phyloP scores from a whole-genome alignment of 306 rosid species.

The Rosa multiflora region DNA sequence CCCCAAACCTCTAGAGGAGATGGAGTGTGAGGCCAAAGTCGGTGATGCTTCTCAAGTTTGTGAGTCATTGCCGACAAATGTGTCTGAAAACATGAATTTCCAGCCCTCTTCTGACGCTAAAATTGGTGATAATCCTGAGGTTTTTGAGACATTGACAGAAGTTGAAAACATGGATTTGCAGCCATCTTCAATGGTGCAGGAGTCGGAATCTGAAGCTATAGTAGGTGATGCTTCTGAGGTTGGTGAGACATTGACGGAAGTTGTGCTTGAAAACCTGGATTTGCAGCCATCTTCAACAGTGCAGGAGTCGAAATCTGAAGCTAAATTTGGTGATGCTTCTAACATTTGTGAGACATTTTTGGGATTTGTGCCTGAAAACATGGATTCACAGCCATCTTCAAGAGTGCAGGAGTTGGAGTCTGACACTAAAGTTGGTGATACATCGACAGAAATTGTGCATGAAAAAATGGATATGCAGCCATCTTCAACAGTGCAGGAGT shows the following conservation, averaged over 20 bases:
- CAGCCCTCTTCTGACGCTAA: not conserved
- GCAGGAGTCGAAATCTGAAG: slow-evolving; percentile 1
- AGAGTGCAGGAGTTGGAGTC: not conserved
- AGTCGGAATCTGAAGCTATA: slow-evolving; percentile 10
- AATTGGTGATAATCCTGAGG: not conserved
- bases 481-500: not conserved
- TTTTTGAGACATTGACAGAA: slow-evolving; percentile 16
- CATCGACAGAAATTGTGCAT: not conserved
- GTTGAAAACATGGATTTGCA: slow-evolving; percentile 12
- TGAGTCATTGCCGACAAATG: not conserved
- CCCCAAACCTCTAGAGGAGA: not conserved
- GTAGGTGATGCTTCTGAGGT: not conserved
- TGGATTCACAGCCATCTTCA: slow-evolving; percentile 14
- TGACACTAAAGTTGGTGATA: not conserved
- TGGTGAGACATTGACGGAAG: not conserved
- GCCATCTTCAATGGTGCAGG: slow-evolving; percentile 17
- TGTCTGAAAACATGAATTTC: not conserved
- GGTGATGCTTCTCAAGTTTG: not conserved
- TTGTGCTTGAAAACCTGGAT: not conserved
- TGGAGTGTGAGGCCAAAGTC: not conserved
- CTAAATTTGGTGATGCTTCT: slow-evolving; percentile 21
- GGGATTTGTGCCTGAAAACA: not conserved
- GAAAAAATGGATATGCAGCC: not conserved
- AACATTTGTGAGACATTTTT: slow-evolving; percentile 16
- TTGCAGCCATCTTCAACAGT: not conserved